Base-by-base conservation (phyloP, 2,329 filamentous ascomycete genomes). In the Arthrobotrys sphaeroides region DNA sequence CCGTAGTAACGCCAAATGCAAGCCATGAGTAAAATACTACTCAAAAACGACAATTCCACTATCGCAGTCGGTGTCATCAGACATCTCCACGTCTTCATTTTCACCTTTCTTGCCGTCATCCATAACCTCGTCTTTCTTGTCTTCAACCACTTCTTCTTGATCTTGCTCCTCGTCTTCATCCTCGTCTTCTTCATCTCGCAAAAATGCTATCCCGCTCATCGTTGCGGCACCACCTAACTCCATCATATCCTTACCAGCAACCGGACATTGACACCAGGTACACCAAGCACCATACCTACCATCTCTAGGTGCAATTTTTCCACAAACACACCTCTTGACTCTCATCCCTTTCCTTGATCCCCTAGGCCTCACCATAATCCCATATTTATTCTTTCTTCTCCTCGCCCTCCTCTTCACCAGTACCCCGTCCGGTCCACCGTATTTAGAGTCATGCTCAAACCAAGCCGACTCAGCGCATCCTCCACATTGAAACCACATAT, bases 401-500 rank as follows among this genome's bases (percentile, higher is more conserved):
- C 47, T 49, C 13, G 53, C 20, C n/a, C 38, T 47, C 9, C 31
- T 18, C 1, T 22, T 36, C 0, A 69, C 40, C 26, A 75, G 31
- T 1, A 65, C 47, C 3, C 72, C 72, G 28, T 69, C 72, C 22
- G 64, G 64, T 6, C 72, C 72, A 10, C 72, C 72, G 10, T 36
- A 75, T 31, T 65, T 75, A 2, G 47, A 57, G 38, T 75, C 72
- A 59, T 57, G 40, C 10, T 64, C 72, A 12, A 75, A 69, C 72
- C 72, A 75, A n/a, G 64, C 57, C 3, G 62, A 28, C 36, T 75
- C 72, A 1, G 72, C 72, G n/a, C 72, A 75, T 5, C 38, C 72
- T 12, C 57, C 40, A 22, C 72, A 75, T 22, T 75, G 72, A 36
- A 75, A 75, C 64, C 64, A 75, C 59, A 69, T 57, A 28, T 75